These are phyloP conservation scores for Fusarium brevicatenulatum DNA, from an alignment of 2,329 filamentous ascomycete species.

Conservation along the genomic window DNA sequence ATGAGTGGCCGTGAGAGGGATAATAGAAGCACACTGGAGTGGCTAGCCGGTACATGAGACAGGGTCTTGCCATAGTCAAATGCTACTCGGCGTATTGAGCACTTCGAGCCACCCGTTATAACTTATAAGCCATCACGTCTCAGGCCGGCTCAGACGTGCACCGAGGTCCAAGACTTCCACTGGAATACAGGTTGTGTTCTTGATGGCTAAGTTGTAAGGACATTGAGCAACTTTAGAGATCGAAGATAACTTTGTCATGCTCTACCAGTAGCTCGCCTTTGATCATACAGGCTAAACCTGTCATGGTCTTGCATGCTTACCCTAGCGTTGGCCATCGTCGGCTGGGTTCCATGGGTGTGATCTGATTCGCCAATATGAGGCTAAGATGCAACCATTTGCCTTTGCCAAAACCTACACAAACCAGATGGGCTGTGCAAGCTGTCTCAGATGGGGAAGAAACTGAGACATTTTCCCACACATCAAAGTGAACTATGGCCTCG, in stretches of 20 bases:
- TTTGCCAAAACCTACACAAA: slow-evolving; percentile 9
- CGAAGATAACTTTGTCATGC: background rate
- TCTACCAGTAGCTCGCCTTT: slow-evolving; percentile 10
- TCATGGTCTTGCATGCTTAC: slow-evolving; percentile 32
- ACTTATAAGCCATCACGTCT: background rate
- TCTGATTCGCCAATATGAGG: slow-evolving; percentile 24
- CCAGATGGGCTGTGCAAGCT: background rate
- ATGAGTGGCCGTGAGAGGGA: slow-evolving; percentile 7
- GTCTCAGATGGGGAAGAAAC: background rate
- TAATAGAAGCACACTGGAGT: background rate
- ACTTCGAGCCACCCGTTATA: slow-evolving; percentile 18
- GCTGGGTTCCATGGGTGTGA: slow-evolving; percentile 1
- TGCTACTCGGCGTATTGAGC: background rate
- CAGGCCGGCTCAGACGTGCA: background rate
- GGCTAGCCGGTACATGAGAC: slow-evolving; percentile 1
- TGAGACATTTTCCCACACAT: background rate
- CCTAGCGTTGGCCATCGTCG: slow-evolving; percentile 30
- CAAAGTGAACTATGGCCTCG: slow-evolving; percentile 18
- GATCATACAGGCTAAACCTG: slow-evolving; percentile 28
- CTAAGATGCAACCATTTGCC: slow-evolving; percentile 19
- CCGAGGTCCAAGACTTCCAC: background rate
- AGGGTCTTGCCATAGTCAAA: background rate
- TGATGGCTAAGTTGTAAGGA: background rate
- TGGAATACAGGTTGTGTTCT: background rate
- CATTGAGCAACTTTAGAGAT: background rate